Base-by-base conservation (phyloP, 2,329 filamentous ascomycete species). In the Fusarium siculi region DNA sequence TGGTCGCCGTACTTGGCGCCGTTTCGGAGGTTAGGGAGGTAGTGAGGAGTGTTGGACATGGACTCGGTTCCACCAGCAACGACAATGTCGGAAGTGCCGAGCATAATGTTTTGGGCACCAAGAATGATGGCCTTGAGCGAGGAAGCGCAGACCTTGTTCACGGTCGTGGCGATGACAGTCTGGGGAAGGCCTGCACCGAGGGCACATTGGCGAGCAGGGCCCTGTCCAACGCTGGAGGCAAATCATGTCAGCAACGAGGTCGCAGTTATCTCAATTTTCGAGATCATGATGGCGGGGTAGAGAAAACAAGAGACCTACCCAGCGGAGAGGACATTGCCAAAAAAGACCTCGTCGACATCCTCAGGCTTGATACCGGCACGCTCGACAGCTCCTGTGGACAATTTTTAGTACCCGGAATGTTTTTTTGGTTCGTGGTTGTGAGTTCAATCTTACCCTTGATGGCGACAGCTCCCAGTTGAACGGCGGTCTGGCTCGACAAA, bases 111-210 rank as follows among this genome's bases (percentile, higher is more conserved):
- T 85, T 98, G 96, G 57, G 96, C 94, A 77, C 93, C 96, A 69
- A 99, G 89, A 75, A 97, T 94, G 81, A 99, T 92, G 77, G 96
- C 94, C 88, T 99, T 99, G 82, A 98, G 87, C 49, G 93, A 92
- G 15, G 95, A 98, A 74, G 96, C 96, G 89, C 96, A 99, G 82
- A 99, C 96, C 88, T 99, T 99, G 92, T 99, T 99, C 81, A 99
- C 90, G 58, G 95, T 97, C 50, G 96, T 99, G 85, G 92, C 93
- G 77, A 97, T 90, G 74, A 93, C 93, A 61, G 89, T 88, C 73
- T 97, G 88, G 61, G 91, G 86, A 74, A 99, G 93, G 72, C 96
- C 96, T 79, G 94, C 96, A 78, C 92, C 90, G 80, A 99, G 89
- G 78, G 95, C 94, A 84, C 93, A 97, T 87, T 99, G 96, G 80